Evolutionary conservation across 148 eudicot species (phyloP), one percentile per base, ranked within the genome.

Genomic region (Silene conica): DNA sequence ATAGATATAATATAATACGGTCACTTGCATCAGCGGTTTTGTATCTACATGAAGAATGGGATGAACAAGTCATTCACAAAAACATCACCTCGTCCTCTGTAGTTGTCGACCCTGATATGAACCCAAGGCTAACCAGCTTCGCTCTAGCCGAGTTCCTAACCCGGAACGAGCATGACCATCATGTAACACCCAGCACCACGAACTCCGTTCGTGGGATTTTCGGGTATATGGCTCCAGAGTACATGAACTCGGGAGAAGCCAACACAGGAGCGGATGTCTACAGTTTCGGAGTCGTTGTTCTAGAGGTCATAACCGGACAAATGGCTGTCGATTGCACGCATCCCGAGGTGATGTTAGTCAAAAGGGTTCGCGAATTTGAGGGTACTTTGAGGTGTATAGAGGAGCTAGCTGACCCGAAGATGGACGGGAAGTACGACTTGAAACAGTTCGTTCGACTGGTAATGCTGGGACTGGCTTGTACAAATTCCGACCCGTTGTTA

Each of bases 1-100:
- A 90, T 13, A 73, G 99, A 46, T 92, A 89, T 82, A 85, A 54
- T 75, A 90, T 95, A 22, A 77, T 95, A 74, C 86, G 78, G 77
- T 89, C 99, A 12, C 94, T 95, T 15, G 97, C 99, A 34, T 85
- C 89, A 0, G 99, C 97, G 0, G 77, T 95, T 60, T 70, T 85
- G 1, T 95, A 95, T 70, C 88, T 95, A 12, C 99, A 95, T 3
- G 99, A 95, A 76, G 97, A 95, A 81, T 95, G 99, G 99, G 97
- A 95, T 18, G 97, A 95, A 67, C 93, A 92, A 64, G 99, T 95
- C n/a, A 90, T 95, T 63, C 99, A 95, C 79, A 87, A 91, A 57
- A 85, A 83, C 67, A 92, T 95, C 34, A 92, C 96, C 56, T 95
- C 97, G 1, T 84, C 96, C 3, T 93, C 99, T 0, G 75, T 95